phyloP scores from a whole-genome alignment of 2,329 filamentous ascomycete species.

The Penicillium sp. region DNA sequence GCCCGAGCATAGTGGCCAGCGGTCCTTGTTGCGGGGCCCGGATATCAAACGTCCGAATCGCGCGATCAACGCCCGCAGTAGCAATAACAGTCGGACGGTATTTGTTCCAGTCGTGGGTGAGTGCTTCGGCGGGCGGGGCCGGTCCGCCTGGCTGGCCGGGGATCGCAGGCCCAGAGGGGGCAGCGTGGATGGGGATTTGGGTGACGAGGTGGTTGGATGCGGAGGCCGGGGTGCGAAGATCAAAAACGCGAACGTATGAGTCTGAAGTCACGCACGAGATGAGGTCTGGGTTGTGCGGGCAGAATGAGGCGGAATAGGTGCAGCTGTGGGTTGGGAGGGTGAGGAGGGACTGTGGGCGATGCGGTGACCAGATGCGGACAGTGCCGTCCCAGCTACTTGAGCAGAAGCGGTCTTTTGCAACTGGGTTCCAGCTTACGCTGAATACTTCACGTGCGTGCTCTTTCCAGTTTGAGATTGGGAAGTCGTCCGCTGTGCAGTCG shows the following conservation, averaged over 20 bases:
- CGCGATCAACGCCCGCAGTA: slow-evolving; percentile 82
- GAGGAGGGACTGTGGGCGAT: slow-evolving; percentile 68
- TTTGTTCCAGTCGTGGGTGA: slow-evolving; percentile 99
- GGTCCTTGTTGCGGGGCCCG: slow-evolving; percentile 72
- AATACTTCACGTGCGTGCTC: slow-evolving; percentile 94
- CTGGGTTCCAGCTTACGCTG: slow-evolving; percentile 86
- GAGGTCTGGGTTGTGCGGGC: slow-evolving; percentile 79
- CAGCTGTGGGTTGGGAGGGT: slow-evolving; percentile 91
- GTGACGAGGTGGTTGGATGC: slow-evolving; percentile 84
- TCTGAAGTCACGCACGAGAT: slow-evolving; percentile 87
- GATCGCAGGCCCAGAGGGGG: slow-evolving; percentile 51
- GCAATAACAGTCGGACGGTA: slow-evolving; percentile 83
- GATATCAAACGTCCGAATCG: slow-evolving; percentile 88
- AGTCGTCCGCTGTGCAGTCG: slow-evolving; percentile 76
- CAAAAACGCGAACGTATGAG: slow-evolving; percentile 84
- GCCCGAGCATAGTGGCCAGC: slow-evolving; percentile 71
- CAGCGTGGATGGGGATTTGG: slow-evolving; percentile 78
- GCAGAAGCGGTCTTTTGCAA: slow-evolving; percentile 85
- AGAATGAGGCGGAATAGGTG: slow-evolving; percentile 91
- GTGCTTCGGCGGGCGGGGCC: slow-evolving; percentile 70
- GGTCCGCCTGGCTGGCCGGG: slow-evolving; percentile 40
- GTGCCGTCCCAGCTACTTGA: slow-evolving; percentile 96
- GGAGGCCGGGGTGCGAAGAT: slow-evolving; percentile 80
- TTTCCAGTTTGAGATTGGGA: slow-evolving; percentile 86
- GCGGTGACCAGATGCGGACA: slow-evolving; percentile 92